Base-by-base conservation (phyloP, 2,329 filamentous ascomycete genomes). In the Colletotrichum orbiculare region DNA sequence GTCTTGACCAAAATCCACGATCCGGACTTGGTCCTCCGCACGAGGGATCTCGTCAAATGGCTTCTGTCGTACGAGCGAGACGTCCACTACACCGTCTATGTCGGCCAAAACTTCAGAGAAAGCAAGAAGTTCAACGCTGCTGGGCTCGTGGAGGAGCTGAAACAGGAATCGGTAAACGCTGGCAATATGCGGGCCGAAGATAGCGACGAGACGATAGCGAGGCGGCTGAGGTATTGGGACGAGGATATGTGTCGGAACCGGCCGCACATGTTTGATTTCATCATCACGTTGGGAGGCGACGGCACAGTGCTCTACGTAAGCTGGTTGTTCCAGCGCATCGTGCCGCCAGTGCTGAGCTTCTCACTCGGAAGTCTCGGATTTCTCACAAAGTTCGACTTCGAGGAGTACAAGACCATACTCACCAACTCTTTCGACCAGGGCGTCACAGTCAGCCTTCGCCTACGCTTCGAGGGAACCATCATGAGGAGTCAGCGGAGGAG, bases 291-390 rank as follows among this genome's bases (percentile, higher is more conserved):
- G 3, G 94, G 94, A 53, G 96, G 96, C 11, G 96, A 99, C 74
- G 96, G 96, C n/a, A 99, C 96, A 0, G 95, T 99, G 7, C 82
- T 99, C 10, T 98, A 97, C 74, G 92, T 95, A 4, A 97, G 93
- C 73, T 98, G 95, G 94, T 83, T 99, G 1, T 99, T 99, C 76
- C 96, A 99, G 79, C 89, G 92, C 46, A 91, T 98, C 50, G 95
- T 98, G 0, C 96, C 96, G 6, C 96, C 96, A 0, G 93, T 97
- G 1, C 82, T 99, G 67, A 95, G 93, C 67, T 98, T 99, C 76
- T 88, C 94, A 1, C 82, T 98, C 9, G 96, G 96, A 8, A 97
- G 94, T 33, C 83, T 99, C 6, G 96, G 96, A 0, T 99, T 99
- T 74, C 81, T 99, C 69, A 98, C 96, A 34, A 97, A 97, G 74